These are phyloP conservation scores for Talaromyces sp. DNA, from an alignment of 2,329 filamentous ascomycete species.

Conservation along the genomic window DNA sequence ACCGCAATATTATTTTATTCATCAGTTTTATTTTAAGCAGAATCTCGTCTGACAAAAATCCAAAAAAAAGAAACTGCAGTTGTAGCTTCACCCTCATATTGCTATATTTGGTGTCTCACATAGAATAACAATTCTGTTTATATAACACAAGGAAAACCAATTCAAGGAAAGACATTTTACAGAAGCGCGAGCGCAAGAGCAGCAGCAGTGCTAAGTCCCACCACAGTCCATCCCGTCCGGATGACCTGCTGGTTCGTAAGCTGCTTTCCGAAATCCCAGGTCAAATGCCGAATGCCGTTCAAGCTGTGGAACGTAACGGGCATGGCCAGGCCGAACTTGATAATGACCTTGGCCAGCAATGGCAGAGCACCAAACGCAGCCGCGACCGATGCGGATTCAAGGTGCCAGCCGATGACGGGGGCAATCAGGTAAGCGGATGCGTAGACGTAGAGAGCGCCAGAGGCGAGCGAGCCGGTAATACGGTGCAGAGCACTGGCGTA, in stretches of 20 bases:
- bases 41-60: background rate
- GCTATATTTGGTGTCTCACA: background rate
- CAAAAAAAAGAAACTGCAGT: background rate
- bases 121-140: conserved; percentile 18
- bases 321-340: conserved; percentile 57
- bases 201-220: conserved; percentile 52
- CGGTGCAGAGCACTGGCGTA: conserved; percentile 72
- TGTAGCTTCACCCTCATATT: background rate
- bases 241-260: conserved; percentile 63
- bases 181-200: conserved; percentile 46
- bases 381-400: conserved; percentile 61
- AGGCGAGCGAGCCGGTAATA: conserved; percentile 72
- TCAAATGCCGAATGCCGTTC: conserved; percentile 68
- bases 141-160: conserved; percentile 17
- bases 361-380: conserved; percentile 62
- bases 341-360: conserved; percentile 51
- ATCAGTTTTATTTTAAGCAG: background rate
- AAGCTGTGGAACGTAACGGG: conserved; percentile 66
- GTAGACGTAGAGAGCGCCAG: conserved; percentile 74
- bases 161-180: conserved; percentile 31
- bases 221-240: conserved; percentile 59
- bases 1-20: too few relatives aligned
- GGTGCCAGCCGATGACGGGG: conserved; percentile 67
- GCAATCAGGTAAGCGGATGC: conserved; percentile 75
- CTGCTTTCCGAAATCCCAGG: conserved; percentile 62